Base-by-base conservation (phyloP, 139 green algal species). In the Volvox africanus region DNA sequence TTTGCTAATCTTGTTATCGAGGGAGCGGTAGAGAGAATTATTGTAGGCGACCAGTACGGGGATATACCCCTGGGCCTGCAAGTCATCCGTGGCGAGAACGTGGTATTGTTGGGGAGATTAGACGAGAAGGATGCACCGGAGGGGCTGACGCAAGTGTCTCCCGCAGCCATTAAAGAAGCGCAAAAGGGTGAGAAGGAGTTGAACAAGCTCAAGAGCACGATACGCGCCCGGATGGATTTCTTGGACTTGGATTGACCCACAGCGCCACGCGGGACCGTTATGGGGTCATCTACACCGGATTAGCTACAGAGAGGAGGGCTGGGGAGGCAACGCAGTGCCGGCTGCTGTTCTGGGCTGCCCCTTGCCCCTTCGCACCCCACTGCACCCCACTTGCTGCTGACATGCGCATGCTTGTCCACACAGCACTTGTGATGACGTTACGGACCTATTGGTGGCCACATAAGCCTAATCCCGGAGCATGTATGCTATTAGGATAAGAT, bases 1-100 rank as follows among this genome's bases (percentile, higher is more conserved):
- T 98, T 98, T 89, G 97, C 95, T 18, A 98, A 98, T 93, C 82
- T 98, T 28, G 95, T 98, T 9, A 62, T 98, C 11, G 95, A 97
- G 87, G 86, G 95, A 50, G 88, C 95, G 16, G 92, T 96, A 18
- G 95, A 98, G 90, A 94, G 97, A 9, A 96, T 98, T 21, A 96
- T 98, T 55, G 97, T 99, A 0, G 96, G 95, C 26, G 91, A 96
- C 32, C 82, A 94, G 67, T 99, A 96, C 88, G 93, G 93, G 26
- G 97, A 99, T 88, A 93, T 97, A 21, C 96, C 96, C 0, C 92
- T 98, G 16, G 97, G 97, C 17, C 89, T 98, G 2, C 97, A 99
- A 69, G 80, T 91, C 50, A 87, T 87, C 61, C 80, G 91, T 13
- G 96, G 97, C 2, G 97, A 99, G 86, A 99, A 99, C 88, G 94